Percentiles rank a stretch among this genome's conserved stretches.
These are phyloP conservation scores for Ascochyta pisi DNA, from an alignment of 2,329 filamentous ascomycete species.

Conservation along the genomic window DNA sequence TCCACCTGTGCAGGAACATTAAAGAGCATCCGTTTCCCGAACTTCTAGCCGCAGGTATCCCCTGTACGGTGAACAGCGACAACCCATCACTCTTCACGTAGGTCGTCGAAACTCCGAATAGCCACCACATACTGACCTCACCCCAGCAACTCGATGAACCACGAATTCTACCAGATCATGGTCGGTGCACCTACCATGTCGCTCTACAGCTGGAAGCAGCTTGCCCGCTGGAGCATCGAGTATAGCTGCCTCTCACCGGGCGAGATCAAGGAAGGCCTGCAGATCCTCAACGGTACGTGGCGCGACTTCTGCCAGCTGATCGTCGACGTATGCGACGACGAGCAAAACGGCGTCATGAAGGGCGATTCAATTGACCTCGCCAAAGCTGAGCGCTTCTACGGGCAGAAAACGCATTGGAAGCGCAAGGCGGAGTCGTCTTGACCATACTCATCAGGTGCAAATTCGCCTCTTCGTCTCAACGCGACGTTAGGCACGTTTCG, in stretches of 20 bases:
- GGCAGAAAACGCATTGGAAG: background rate
- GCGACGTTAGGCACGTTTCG: too few species aligned
- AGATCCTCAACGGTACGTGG: constrained; percentile 65
- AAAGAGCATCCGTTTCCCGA: constrained; percentile 72
- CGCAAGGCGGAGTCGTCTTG: background rate
- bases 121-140: background rate
- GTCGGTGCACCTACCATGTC: constrained; percentile 71
- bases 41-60: constrained; percentile 73
- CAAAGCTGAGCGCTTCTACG: background rate
- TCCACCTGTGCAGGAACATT: constrained; percentile 71
- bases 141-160: constrained; percentile 70
- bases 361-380: background rate
- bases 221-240: constrained; percentile 55
- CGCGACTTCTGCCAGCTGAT: constrained; percentile 63
- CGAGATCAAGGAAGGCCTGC: constrained; percentile 51
- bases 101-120: background rate
- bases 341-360: background rate
- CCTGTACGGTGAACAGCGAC: constrained; percentile 77
- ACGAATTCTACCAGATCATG: constrained; percentile 80
- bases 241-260: constrained; percentile 50
- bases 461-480: background rate
- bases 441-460: background rate
- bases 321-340: constrained; percentile 33
- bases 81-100: constrained; percentile 76
- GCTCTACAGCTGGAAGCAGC: constrained; percentile 74